A percentile compares a stretch with the other conserved stretches of the same genome.
Evolutionary conservation across 2,329 filamentous ascomycete species (phyloP).

Genomic region (Dichotomopilus funicola): DNA sequence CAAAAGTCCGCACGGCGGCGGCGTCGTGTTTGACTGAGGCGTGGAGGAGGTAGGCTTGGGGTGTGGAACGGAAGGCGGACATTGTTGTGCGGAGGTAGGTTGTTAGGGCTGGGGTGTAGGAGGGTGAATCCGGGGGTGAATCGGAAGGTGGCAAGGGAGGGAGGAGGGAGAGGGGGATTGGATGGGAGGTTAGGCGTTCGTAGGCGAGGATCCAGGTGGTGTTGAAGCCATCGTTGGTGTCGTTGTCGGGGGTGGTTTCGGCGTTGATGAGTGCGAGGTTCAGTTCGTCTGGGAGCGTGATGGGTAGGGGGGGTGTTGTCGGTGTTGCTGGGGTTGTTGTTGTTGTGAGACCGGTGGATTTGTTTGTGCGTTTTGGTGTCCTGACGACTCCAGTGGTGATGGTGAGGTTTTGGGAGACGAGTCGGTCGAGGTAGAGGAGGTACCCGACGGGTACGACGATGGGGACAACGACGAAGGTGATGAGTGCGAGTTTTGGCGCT

Average conservation of each 20-base stretch:
- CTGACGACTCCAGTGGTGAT: too few relatives aligned
- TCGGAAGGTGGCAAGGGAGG: constrained; percentile 8
- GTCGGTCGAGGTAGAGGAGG: too few relatives aligned
- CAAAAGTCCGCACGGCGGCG: constrained; percentile 22
- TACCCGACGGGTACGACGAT: too few relatives aligned
- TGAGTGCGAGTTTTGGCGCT: too few relatives aligned
- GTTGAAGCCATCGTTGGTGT: too few relatives aligned
- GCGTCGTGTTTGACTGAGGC: constrained; percentile 19
- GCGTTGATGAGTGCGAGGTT: constrained; percentile 16
- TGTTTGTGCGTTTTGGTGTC: neutral
- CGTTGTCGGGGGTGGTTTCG: constrained; percentile 17
- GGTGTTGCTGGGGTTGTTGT: too few relatives aligned
- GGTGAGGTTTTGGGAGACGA: too few relatives aligned
- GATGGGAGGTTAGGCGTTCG: constrained; percentile 25
- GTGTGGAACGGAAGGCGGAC: constrained; percentile 29
- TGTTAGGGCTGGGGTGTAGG: constrained; percentile 8
- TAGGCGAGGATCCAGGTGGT: constrained; percentile 26
- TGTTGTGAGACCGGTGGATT: neutral
- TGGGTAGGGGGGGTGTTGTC: neutral
- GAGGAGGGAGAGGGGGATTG: constrained; percentile 4
- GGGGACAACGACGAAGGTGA: too few relatives aligned
- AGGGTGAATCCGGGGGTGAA: neutral
- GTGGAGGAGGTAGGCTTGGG: constrained; percentile 29
- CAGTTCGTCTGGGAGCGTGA: neutral
- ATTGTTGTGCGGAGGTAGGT: constrained; percentile 27